Evolutionary conservation across 2,329 filamentous ascomycete genomes (phyloP), one percentile per base, ranked within the genome.

Genomic region (Scedosporium boydii): DNA sequence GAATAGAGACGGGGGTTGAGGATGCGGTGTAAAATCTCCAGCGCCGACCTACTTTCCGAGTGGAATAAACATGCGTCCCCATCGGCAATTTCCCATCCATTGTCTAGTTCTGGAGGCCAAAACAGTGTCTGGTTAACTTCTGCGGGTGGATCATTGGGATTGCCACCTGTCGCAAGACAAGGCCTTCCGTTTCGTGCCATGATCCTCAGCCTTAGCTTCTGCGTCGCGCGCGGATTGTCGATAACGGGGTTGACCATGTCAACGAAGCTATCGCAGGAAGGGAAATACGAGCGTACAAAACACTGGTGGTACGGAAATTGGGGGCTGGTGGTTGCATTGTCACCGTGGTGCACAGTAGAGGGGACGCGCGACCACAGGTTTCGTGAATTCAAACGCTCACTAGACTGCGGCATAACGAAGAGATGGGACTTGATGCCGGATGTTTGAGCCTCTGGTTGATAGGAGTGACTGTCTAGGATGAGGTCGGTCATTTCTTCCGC

Each of bases 231-330:
- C 6, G 27, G 18, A 0, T 46, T n/a, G 26, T 58, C 26, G 9
- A 42, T 60, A 3, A 78, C 72, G 64, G 83, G 79, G 64, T 86
- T 77, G 5, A 87, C 80, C 0, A 89, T 69, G 66, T 89, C 86
- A 4, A 88, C 61, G 67, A 84, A 88, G 0, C 84, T 77, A 23
- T 76, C 76, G 64, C 79, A 80, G 1, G 77, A 74, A 12, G 76
- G 70, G 59, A 82, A 78, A 69, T 89, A 89, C 3, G 78, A 76
- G 26, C 82, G 77, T 55, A 85, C 71, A 53, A 80, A 80, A 10
- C 81, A 85, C 61, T 81, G 78, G 44, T 78, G 77, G 9, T 85
- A 74, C 5, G 82, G 80, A 59, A 82, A 81, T 4, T 78, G 73
- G 14, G 72, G 70, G 4, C 69, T 69, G 1, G 72, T 70, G 0